Evolutionary conservation across 1,284 basidiomycete species (phyloP).

Genomic region (Cutaneotrichosporon sp.): DNA sequence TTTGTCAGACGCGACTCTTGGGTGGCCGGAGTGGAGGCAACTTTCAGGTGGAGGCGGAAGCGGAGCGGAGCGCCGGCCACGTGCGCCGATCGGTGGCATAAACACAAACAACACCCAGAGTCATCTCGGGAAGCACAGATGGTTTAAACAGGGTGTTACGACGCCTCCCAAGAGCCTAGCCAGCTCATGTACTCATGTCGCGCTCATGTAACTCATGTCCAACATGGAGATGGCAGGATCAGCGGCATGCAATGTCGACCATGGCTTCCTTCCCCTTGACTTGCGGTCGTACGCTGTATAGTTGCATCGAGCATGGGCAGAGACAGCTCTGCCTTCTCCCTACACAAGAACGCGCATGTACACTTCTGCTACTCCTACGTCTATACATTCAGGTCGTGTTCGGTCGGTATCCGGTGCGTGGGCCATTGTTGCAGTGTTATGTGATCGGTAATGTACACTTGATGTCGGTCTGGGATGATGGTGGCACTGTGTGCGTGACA

Average conservation of each 20-base stretch:
- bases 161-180: not conserved
- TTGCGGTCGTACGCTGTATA: not conserved
- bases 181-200: not conserved
- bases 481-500: not conserved
- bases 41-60: not conserved
- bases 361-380: slow-evolving; percentile 1
- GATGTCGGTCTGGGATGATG: not conserved
- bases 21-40: no score
- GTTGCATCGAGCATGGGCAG: not conserved
- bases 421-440: not conserved
- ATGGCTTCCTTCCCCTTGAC: not conserved
- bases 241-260: not conserved
- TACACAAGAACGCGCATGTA: not conserved
- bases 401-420: not conserved
- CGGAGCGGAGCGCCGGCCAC: not conserved
- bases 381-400: not conserved
- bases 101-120: not conserved
- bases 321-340: not conserved
- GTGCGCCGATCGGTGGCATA: not conserved
- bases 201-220: not conserved
- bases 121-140: not conserved
- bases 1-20: not conserved
- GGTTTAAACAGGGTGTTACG: not conserved
- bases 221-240: not conserved
- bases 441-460: slow-evolving; percentile 2